phyloP scores from a whole-genome alignment of 2,329 filamentous ascomycete species.

The Penicillium vulpinum region DNA sequence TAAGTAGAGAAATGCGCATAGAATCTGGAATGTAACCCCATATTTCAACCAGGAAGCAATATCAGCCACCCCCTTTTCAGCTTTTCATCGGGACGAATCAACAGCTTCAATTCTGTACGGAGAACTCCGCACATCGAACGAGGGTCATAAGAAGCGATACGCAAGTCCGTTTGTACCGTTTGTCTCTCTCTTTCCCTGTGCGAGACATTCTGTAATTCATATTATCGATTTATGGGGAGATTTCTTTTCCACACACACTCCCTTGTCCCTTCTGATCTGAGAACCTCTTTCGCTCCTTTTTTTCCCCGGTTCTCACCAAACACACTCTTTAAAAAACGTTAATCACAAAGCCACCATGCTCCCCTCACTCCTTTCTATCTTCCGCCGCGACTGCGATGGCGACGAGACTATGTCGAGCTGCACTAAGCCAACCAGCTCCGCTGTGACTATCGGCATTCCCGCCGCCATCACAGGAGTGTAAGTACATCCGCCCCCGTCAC shows the following conservation, averaged over 20 bases:
- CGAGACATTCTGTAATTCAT: not conserved
- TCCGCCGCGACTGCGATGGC: slow-evolving; percentile 8
- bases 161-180: not conserved
- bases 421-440: slow-evolving; percentile 8
- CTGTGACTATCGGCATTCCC: slow-evolving; percentile 8
- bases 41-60: not conserved
- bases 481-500: not conserved
- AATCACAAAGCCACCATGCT: not conserved
- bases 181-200: not conserved
- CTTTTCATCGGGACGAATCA: not conserved
- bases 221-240: no score
- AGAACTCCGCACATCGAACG: not conserved
- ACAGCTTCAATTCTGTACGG: not conserved
- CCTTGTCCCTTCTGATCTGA: not conserved
- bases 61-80: slow-evolving; percentile 12
- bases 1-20: not conserved
- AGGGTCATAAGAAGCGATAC: not conserved
- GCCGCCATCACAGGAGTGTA: slow-evolving; percentile 9
- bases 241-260: slow-evolving; percentile 1
- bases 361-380: slow-evolving; percentile 4
- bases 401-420: slow-evolving; percentile 9
- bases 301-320: not conserved
- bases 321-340: not conserved
- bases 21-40: slow-evolving; percentile 2
- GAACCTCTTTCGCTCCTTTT: slow-evolving; percentile 1